Base-by-base conservation (phyloP, 2,329 filamentous ascomycete species). In the Diaporthe destruens region DNA sequence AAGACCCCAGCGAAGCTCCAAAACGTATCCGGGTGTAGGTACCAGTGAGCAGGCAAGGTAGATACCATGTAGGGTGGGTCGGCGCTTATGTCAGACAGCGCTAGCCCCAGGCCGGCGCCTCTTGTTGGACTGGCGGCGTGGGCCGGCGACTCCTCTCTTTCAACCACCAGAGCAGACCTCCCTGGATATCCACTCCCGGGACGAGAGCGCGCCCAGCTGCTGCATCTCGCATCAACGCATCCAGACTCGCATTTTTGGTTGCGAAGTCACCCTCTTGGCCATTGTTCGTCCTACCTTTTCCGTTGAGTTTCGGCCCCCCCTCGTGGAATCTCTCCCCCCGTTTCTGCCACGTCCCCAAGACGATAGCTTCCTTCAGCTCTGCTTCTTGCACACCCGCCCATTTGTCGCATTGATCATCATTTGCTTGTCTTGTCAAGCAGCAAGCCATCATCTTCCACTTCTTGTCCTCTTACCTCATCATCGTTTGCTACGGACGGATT, bases 231-330 rank as follows among this genome's bases (percentile, higher is more conserved):
- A 57, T 71, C 71, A 39, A 69, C 71, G 47, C 53, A 72, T 67
- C 57, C 47, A 36, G 66, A 68, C 66, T 70, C 57, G 71, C 66
- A 57, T 61, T 32, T 72, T 69, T 69, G 61, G 54, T 72, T 49
- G 71, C 57, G 71, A 54, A 67, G 73, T 71, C 63, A 51, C 61
- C 44, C 44, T 67, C 57, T 65, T 57, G 49, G 16, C 54, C 72
- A 75, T 76, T 76, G 76, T 76, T 76, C 75, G 76, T 77, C 73
- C 53, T 49, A 63, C 74, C 73, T 72, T 71, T 76, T 71, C 74
- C 63, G 71, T 74, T 74, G 67, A 73, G 73, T 74, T 66, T 49
- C 56, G 61, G 20, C 39, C 47, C 61, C 49, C 44, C 70, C 51
- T 72, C 57, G 53, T 67, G 71, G 59, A 69, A 71, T 49, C 61